Conservation (phyloP, 306 rosid genomes). For the Dicorynia guianensis region DNA sequence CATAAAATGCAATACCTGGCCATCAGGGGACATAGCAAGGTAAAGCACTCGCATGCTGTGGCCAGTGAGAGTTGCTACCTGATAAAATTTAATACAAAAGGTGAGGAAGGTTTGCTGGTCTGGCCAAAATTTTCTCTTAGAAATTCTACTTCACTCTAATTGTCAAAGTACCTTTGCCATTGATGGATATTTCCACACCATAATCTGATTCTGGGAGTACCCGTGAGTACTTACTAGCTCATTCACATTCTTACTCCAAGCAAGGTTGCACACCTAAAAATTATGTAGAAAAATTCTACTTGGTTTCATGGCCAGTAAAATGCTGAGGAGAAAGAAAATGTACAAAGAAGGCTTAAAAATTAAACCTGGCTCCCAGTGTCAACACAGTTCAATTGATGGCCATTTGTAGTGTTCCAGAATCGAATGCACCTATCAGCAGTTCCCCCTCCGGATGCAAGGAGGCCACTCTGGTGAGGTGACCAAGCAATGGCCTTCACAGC, state of each 20-base stretch:
- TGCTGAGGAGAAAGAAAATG: too few species aligned
- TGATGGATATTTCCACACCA: slow-evolving; percentile 98
- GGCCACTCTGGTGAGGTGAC: slow-evolving; percentile 94
- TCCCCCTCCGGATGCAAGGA: slow-evolving; percentile 98
- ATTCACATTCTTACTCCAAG: slow-evolving; percentile 97
- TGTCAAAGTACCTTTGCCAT: slow-evolving; percentile 65
- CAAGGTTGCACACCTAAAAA: slow-evolving; percentile 91
- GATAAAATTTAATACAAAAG: slow-evolving; percentile 13
- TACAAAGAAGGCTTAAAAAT: background rate
- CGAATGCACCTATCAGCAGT: slow-evolving; percentile 98
- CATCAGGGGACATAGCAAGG: slow-evolving; percentile 98
- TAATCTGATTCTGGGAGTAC: slow-evolving; percentile 95
- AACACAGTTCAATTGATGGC: slow-evolving; percentile 80
- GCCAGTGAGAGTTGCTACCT: slow-evolving; percentile 98
- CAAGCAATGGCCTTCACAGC: slow-evolving; percentile 99
- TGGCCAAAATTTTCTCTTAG: too few species aligned
- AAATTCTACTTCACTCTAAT: background rate
- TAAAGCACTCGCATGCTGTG: slow-evolving; percentile 95
- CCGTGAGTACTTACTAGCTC: slow-evolving; percentile 97
- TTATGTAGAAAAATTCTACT: slow-evolving; percentile 37
- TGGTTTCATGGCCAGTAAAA: too few species aligned
- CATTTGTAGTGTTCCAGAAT: slow-evolving; percentile 98
- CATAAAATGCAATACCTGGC: slow-evolving; percentile 63
- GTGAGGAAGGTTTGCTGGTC: background rate
- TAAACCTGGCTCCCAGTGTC: slow-evolving; percentile 99